These are phyloP conservation scores for Cercospora berteroae DNA, from an alignment of 2,329 filamentous ascomycete species.

Conservation along the genomic window DNA sequence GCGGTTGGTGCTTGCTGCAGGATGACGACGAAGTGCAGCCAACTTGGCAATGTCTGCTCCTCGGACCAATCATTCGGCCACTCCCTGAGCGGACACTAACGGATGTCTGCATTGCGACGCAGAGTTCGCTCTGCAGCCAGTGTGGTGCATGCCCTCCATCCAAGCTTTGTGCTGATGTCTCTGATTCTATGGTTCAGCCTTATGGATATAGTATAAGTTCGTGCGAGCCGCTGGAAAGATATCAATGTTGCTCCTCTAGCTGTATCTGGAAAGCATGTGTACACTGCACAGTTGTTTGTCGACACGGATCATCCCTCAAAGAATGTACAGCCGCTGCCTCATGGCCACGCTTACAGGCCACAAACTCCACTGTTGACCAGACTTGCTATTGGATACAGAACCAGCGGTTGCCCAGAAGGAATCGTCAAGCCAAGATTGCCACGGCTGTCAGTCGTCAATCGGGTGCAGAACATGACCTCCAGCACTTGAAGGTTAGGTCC, in stretches of 20 bases:
- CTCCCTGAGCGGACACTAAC: neutral
- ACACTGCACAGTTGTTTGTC: neutral
- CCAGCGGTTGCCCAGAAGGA: slow-evolving; percentile 13
- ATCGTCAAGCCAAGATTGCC: slow-evolving; percentile 41
- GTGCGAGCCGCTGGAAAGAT: neutral
- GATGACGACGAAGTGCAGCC: neutral
- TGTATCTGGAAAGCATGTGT: neutral
- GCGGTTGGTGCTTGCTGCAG: neutral
- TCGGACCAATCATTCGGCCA: neutral
- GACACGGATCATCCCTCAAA: neutral
- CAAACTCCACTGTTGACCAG: slow-evolving; percentile 25
- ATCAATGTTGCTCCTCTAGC: neutral
- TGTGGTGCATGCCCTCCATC: neutral
- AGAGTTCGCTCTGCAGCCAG: neutral
- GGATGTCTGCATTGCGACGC: neutral
- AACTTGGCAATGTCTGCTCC: neutral
- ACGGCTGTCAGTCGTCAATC: slow-evolving; percentile 43
- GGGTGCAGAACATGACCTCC: slow-evolving; percentile 49
- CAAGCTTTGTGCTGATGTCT: neutral
- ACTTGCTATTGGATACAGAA: slow-evolving; percentile 20
- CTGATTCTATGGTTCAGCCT: neutral
- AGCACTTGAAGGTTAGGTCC: slow-evolving; percentile 25
- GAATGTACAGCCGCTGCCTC: neutral
- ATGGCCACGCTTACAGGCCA: slow-evolving; percentile 14
- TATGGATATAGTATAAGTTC: neutral